Conservation (phyloP, 1,139 yeast species). For the Magnusiomyces starmeri region DNA sequence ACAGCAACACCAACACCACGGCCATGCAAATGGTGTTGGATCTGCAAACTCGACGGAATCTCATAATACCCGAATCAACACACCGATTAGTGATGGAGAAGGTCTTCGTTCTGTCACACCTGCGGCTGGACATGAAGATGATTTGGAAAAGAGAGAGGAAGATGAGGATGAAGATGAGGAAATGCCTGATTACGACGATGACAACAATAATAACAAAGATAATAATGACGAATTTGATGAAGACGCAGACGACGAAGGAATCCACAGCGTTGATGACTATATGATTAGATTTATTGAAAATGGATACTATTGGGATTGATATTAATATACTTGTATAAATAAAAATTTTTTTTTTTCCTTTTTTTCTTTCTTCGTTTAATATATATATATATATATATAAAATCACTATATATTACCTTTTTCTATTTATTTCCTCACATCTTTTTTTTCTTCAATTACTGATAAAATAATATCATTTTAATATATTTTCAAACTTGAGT, state of each 20-base stretch:
- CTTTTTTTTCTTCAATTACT: too few species aligned
- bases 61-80: not conserved
- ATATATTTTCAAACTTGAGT: too few species aligned
- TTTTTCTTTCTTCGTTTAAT: too few species aligned
- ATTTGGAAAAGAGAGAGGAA: constrained; percentile 1
- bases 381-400: too few species aligned
- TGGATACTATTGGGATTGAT: constrained; percentile 46
- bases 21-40: not conserved
- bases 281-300: constrained; percentile 87
- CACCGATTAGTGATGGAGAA: not conserved
- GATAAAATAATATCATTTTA: too few species aligned
- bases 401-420: too few species aligned
- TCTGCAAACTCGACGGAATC: not conserved
- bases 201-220: constrained; percentile 23
- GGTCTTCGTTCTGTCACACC: not conserved
- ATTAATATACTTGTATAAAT: not conserved
- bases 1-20: constrained; percentile 6
- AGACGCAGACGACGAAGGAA: constrained; percentile 62
- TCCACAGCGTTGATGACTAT: constrained; percentile 92
- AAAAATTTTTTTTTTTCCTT: not conserved
- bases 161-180: constrained; percentile 15
- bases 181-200: constrained; percentile 17
- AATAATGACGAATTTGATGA: constrained; percentile 34
- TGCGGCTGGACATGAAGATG: constrained; percentile 10
- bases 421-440: too few species aligned